Evolutionary conservation across 2,329 filamentous ascomycete genomes (phyloP).

Genomic region (Cryphonectria japonica): DNA sequence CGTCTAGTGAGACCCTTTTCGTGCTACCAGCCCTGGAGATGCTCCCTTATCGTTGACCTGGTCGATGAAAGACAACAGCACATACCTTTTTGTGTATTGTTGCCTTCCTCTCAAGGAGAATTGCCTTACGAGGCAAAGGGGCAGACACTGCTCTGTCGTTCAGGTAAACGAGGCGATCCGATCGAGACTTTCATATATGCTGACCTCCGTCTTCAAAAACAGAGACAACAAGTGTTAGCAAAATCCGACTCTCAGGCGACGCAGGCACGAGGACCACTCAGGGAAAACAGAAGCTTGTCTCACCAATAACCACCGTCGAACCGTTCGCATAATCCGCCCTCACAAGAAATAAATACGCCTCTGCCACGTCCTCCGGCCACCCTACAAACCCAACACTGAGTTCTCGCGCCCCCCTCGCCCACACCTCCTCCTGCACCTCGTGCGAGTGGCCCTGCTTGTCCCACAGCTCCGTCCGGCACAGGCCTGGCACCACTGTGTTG

Average conservation of each 20-base stretch:
- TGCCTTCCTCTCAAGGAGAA: too few relatives aligned
- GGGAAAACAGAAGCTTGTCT: not conserved
- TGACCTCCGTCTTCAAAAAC: constrained; percentile 21
- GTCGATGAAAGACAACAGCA: too few relatives aligned
- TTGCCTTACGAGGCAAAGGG: too few relatives aligned
- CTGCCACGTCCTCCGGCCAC: constrained; percentile 35
- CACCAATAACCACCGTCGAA: constrained; percentile 35
- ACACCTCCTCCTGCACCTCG: constrained; percentile 35
- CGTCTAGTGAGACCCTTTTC: not conserved
- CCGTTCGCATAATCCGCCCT: constrained; percentile 38
- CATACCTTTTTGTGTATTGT: too few relatives aligned
- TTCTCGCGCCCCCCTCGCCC: constrained; percentile 30
- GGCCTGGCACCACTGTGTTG: constrained; percentile 40
- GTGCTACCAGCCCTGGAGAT: too few relatives aligned
- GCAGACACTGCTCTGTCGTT: not conserved
- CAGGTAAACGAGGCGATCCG: not conserved
- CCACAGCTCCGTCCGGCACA: constrained; percentile 40
- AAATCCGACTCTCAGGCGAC: not conserved
- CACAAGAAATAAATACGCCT: constrained; percentile 37
- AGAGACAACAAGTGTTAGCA: not conserved
- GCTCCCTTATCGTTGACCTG: too few relatives aligned
- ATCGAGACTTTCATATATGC: constrained; percentile 12
- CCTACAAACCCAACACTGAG: constrained; percentile 37
- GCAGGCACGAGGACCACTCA: not conserved
- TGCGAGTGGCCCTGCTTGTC: constrained; percentile 37